Conservation (phyloP, 768 basidiomycete species). For the Tubosaeta sp. region DNA sequence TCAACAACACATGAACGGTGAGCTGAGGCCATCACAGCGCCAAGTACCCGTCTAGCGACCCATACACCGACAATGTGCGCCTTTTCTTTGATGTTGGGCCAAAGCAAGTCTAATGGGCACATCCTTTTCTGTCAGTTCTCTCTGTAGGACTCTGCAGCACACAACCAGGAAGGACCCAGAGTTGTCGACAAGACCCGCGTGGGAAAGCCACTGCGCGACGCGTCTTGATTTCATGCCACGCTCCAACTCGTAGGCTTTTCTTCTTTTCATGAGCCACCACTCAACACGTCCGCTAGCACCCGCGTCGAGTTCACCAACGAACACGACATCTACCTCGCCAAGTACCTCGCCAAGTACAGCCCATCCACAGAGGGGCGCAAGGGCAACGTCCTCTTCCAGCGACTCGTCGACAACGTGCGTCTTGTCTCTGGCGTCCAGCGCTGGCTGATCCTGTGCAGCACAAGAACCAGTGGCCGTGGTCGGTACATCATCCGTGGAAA, state of each 20-base stretch:
- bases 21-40: too few relatives aligned
- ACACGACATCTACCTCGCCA: constrained; percentile 41
- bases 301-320: constrained; percentile 32
- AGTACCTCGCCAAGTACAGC: constrained; percentile 49
- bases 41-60: too few relatives aligned
- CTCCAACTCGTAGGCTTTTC: background rate
- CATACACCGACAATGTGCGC: too few relatives aligned
- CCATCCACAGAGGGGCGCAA: constrained; percentile 38
- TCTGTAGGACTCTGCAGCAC: too few relatives aligned
- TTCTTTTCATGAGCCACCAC: background rate
- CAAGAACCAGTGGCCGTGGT: constrained; percentile 46
- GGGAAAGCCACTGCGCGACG: too few relatives aligned
- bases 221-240: background rate
- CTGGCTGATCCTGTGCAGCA: constrained; percentile 26
- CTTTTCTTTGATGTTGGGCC: too few relatives aligned
- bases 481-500: constrained; percentile 48
- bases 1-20: too few relatives aligned
- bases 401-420: constrained; percentile 45
- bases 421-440: background rate
- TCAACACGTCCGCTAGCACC: constrained; percentile 6
- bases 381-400: constrained; percentile 44
- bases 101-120: too few relatives aligned
- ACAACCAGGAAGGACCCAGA: too few relatives aligned
- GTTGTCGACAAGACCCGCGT: too few relatives aligned
- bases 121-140: too few relatives aligned